Conservation (phyloP, 441 rosid genomes). For the Populus tomentosa region DNA sequence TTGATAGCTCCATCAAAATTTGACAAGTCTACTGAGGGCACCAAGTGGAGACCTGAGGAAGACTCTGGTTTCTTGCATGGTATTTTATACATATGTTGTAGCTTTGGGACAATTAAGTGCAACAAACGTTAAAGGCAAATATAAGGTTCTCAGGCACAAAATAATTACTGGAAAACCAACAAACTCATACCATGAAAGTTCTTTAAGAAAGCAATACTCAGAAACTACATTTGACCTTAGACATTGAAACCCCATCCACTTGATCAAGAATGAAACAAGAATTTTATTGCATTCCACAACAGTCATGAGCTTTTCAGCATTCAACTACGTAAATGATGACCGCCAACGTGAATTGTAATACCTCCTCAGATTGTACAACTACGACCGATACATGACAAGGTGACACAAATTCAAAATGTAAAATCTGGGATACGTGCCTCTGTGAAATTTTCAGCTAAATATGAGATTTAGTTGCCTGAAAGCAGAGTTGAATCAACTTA, state of each 20-base stretch:
- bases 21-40: background rate
- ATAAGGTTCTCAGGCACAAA: too few species aligned
- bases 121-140: too few species aligned
- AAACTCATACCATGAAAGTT: too few species aligned
- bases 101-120: too few species aligned
- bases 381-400: background rate
- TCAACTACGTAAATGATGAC: constrained; percentile 12
- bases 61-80: too few species aligned
- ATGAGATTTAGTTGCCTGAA: constrained; percentile 24
- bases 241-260: too few species aligned
- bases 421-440: background rate
- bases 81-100: too few species aligned
- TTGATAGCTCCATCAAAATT: background rate
- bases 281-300: constrained; percentile 6
- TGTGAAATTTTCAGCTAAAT: constrained; percentile 10
- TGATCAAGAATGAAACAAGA: background rate
- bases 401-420: background rate
- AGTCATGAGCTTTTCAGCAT: constrained; percentile 10
- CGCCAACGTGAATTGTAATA: constrained; percentile 5
- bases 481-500: constrained; percentile 21
- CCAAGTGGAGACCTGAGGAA: background rate
- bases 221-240: too few species aligned
- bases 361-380: constrained; percentile 13
- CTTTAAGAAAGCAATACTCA: too few species aligned
- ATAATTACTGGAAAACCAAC: too few species aligned